Conservation (phyloP, 345 rosid species). For the Euphorbia peplus region DNA sequence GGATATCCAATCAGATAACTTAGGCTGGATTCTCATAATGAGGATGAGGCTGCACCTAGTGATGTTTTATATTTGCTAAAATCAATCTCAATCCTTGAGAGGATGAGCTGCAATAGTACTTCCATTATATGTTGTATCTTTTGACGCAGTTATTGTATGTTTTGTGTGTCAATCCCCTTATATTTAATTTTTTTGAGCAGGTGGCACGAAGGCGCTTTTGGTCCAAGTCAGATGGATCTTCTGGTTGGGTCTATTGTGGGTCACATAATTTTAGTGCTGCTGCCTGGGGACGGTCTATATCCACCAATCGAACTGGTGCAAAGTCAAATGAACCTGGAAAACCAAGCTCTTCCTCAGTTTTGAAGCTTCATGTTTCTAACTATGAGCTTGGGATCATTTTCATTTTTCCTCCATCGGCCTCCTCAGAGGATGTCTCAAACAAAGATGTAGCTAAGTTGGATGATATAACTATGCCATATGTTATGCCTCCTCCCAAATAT, state of each 20-base stretch:
- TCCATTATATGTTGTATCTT: too few relatives aligned
- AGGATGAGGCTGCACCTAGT: background rate
- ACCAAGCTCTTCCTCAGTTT: constrained; percentile 20
- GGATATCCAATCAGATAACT: background rate
- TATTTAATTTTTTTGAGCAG: constrained; percentile 34
- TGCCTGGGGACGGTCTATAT: constrained; percentile 82
- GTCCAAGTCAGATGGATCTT: constrained; percentile 40
- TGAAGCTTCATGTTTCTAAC: constrained; percentile 68
- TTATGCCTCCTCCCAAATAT: constrained; percentile 76
- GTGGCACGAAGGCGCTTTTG: constrained; percentile 70
- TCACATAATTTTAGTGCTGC: constrained; percentile 93
- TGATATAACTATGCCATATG: constrained; percentile 66
- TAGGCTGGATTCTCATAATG: background rate
- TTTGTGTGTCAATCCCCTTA: background rate
- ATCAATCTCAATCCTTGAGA: background rate
- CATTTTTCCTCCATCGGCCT: constrained; percentile 61
- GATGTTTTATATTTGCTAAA: background rate
- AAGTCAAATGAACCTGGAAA: constrained; percentile 30
- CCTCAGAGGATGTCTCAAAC: constrained; percentile 19
- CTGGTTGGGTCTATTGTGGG: constrained; percentile 90
- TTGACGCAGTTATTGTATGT: too few relatives aligned
- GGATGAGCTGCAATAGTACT: background rate
- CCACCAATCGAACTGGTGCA: constrained; percentile 35
- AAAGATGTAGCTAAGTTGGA: constrained; percentile 38
- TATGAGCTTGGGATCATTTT: constrained; percentile 86